phyloP scores from a whole-genome alignment of 805 yeast species.

The Pichia deserticola region DNA sequence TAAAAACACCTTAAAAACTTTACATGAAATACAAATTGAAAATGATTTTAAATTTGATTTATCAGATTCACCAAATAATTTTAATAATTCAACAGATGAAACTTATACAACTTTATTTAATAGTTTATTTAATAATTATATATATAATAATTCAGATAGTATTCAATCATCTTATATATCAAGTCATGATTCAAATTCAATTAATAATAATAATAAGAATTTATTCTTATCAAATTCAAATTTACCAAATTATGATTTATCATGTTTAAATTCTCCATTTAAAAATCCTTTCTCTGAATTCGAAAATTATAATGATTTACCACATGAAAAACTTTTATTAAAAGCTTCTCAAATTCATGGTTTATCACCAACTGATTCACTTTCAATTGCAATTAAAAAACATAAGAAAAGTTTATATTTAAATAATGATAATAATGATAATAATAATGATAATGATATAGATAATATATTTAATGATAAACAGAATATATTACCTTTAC shows the following conservation, averaged over 20 bases:
- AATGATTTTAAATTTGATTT: too few relatives aligned
- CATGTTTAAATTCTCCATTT: not conserved
- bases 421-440: not conserved
- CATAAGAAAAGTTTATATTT: not conserved
- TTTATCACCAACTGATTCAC: not conserved
- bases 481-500: not conserved
- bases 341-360: slow-evolving; percentile 1
- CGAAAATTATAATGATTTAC: not conserved
- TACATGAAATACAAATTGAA: too few relatives aligned
- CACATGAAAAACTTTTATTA: not conserved
- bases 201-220: too few relatives aligned
- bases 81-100: not conserved
- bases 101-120: slow-evolving; percentile 1
- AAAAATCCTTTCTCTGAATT: slow-evolving; percentile 1
- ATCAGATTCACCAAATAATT: not conserved
- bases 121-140: not conserved
- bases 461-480: not conserved
- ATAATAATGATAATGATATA: not conserved
- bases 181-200: too few relatives aligned
- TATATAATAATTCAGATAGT: not conserved
- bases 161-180: not conserved
- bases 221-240: not conserved
- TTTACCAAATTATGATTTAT: slow-evolving; percentile 3
- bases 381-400: not conserved
- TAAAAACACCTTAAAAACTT: too few relatives aligned